Evolutionary conservation across 352 stramenopile genomes (phyloP).

Genomic region (Pythium utonaiense): DNA sequence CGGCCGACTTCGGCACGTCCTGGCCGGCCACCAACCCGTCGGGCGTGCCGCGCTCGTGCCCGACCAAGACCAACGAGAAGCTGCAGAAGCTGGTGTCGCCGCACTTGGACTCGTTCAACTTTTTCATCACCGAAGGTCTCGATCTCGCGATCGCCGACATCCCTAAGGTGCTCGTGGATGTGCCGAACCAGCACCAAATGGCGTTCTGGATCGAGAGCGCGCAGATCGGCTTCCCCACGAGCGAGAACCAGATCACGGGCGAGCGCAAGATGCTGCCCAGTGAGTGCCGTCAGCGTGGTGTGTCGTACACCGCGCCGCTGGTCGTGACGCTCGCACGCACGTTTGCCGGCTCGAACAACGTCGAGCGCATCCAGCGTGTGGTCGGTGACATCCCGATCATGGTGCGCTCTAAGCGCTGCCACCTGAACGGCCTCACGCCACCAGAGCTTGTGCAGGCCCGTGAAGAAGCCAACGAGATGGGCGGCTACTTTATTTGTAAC

Average conservation of each 20-base stretch:
- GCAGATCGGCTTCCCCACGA: constrained; percentile 88
- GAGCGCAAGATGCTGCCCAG: constrained; percentile 88
- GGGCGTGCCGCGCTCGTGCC: constrained; percentile 67
- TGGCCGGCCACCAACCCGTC: constrained; percentile 84
- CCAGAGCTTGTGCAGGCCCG: constrained; percentile 83
- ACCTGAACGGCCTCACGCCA: constrained; percentile 88
- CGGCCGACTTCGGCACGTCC: constrained; percentile 42
- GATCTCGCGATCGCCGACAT: constrained; percentile 91
- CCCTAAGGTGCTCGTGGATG: constrained; percentile 83
- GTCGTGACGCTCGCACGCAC: constrained; percentile 90
- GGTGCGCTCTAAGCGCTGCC: constrained; percentile 95
- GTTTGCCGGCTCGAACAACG: constrained; percentile 74
- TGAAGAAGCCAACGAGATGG: constrained; percentile 97
- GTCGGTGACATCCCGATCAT: constrained; percentile 98
- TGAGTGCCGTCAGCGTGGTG: constrained; percentile 95
- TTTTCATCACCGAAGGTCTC: constrained; percentile 95
- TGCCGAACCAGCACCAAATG: constrained; percentile 85
- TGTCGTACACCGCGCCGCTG: constrained; percentile 95
- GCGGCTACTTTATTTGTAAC: constrained; percentile 99
- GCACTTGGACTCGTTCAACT: constrained; percentile 99
- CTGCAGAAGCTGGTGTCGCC: constrained; percentile 90
- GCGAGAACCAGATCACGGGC: constrained; percentile 79
- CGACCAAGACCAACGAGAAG: constrained; percentile 71
- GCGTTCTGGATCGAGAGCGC: constrained; percentile 93
- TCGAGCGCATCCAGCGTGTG: constrained; percentile 80